A percentile compares a stretch with the other conserved stretches of the same genome.
phyloP scores from a whole-genome alignment of 352 stramenopile genomes.

The Peronospora destructor region DNA sequence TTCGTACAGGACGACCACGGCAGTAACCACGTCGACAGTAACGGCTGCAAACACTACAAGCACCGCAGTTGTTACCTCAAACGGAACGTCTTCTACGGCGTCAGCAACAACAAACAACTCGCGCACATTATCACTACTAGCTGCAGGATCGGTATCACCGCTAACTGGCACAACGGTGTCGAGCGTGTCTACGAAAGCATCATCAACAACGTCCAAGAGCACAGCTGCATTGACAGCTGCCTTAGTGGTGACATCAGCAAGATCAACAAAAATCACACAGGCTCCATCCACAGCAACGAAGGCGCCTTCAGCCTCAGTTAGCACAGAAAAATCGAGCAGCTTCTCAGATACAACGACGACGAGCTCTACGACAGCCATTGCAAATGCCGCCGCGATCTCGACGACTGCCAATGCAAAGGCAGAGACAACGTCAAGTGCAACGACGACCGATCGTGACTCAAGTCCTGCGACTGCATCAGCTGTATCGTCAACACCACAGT shows the following conservation, averaged over 20 bases:
- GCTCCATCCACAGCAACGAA: background rate
- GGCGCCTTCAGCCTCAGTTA: constrained; percentile 2
- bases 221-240: constrained; percentile 9
- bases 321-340: constrained; percentile 8
- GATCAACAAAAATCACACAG: background rate
- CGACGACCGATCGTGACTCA: too few relatives aligned
- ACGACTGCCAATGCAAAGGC: too few relatives aligned
- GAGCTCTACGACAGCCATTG: background rate
- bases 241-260: constrained; percentile 12
- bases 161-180: background rate
- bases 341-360: constrained; percentile 8
- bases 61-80: background rate
- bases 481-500: too few relatives aligned
- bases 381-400: too few relatives aligned
- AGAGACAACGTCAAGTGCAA: too few relatives aligned
- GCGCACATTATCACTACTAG: background rate
- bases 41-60: constrained; percentile 5
- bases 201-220: constrained; percentile 1
- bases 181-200: constrained; percentile 1
- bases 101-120: background rate
- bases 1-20: constrained; percentile 2
- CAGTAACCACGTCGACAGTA: background rate
- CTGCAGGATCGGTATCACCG: background rate
- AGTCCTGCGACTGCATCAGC: too few relatives aligned
- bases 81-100: background rate